Percentiles rank a stretch among this genome's conserved stretches.
Evolutionary conservation across 768 basidiomycete species (phyloP).

Genomic region (Collybiopsis confluens): DNA sequence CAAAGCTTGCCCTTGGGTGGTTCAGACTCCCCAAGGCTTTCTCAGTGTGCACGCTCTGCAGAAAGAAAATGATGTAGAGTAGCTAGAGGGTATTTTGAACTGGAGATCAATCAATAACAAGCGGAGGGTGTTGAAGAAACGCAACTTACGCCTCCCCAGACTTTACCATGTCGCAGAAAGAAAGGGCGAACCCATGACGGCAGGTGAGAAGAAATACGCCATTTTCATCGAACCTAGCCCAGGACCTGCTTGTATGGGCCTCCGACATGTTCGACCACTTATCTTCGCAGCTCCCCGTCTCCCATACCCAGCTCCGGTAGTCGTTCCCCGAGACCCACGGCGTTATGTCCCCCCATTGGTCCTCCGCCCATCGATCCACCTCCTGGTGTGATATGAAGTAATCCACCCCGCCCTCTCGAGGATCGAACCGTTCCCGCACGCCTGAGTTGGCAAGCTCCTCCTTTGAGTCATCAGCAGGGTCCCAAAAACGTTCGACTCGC

Average conservation of each 20-base stretch:
- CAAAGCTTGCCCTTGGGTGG: conserved; percentile 1
- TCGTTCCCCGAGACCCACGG: neutral
- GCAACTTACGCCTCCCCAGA: neutral
- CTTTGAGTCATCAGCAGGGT: neutral
- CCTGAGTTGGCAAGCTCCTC: neutral
- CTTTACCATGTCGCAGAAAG: conserved; percentile 5
- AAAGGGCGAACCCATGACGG: conserved; percentile 5
- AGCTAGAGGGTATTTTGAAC: conserved; percentile 20
- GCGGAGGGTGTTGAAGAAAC: neutral
- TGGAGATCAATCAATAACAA: neutral
- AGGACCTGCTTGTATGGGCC: conserved; percentile 1
- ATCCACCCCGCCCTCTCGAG: conserved; percentile 3
- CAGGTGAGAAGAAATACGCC: conserved; percentile 6
- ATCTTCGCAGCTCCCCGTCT: neutral
- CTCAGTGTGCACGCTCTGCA: neutral
- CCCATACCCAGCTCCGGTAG: neutral
- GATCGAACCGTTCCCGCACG: neutral
- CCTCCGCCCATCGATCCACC: conserved; percentile 6
- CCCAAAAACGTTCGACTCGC: neutral
- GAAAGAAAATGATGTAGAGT: conserved; percentile 13
- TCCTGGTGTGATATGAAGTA: conserved; percentile 9
- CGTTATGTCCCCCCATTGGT: neutral
- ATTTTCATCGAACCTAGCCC: conserved; percentile 8
- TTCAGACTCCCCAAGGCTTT: neutral
- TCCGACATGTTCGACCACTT: conserved; percentile 12